Percentiles rank a stretch among this genome's conserved stretches.
phyloP scores from a whole-genome alignment of 257 asterid genomes.

The Ehretia macrophylla region DNA sequence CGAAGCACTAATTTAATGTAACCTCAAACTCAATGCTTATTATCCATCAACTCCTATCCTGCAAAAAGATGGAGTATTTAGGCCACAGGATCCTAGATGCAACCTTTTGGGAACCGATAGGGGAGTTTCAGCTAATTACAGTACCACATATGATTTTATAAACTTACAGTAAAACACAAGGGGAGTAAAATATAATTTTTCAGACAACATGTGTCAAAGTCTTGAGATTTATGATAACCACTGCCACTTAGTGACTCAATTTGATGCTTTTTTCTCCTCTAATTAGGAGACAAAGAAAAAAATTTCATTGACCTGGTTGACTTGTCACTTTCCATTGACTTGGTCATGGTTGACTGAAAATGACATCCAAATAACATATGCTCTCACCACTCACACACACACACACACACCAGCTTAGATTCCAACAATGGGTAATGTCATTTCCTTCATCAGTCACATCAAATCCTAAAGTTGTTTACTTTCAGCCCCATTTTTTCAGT shows the following conservation, averaged over 20 bases:
- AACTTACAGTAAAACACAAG: too few species aligned
- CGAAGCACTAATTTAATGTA: too few species aligned
- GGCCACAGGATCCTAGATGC: too few species aligned
- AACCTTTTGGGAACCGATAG: too few species aligned
- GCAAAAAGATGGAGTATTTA: neutral
- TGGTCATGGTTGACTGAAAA: constrained; percentile 39
- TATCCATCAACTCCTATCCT: neutral
- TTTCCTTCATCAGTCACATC: neutral
- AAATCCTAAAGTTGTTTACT: too few species aligned
- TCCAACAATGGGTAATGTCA: neutral
- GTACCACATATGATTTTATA: too few species aligned
- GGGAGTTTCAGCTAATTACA: too few species aligned
- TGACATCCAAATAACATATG: constrained; percentile 20
- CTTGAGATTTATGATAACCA: too few species aligned
- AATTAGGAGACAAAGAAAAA: neutral
- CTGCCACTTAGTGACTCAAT: too few species aligned
- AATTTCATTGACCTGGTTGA: constrained; percentile 28
- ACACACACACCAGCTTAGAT: neutral
- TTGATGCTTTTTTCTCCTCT: too few species aligned
- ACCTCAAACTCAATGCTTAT: neutral
- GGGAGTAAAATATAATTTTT: too few species aligned
- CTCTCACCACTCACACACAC: constrained; percentile 2
- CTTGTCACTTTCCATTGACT: constrained; percentile 45
- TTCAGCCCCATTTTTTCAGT: constrained; percentile 2
- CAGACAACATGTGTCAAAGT: too few species aligned